Evolutionary conservation across 1,284 basidiomycete species (phyloP), one percentile per base, ranked within the genome.

Genomic region (Puccinia horiana): DNA sequence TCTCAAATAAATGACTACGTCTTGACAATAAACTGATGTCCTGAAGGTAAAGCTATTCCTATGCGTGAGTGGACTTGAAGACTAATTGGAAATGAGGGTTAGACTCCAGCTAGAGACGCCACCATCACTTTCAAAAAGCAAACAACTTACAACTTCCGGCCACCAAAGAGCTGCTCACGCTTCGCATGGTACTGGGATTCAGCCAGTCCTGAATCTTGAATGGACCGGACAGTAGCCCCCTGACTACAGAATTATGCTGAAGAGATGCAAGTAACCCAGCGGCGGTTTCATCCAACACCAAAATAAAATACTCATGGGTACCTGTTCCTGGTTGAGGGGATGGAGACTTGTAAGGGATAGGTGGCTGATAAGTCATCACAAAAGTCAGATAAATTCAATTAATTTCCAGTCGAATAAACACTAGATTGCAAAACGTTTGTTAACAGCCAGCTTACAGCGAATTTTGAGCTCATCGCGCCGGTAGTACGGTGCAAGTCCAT

Each of bases 221-320:
- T 37, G 63, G 26, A 8, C 63, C 35, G 26, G 63, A 67, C 3
- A 67, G 42, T 12, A 69, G 12, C 2, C 20, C 42, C 32, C n/a
- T 69, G 20, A 40, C 11, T 5, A 42, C 16, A 26, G 65, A 40
- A 6, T 69, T 42, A 20, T 47, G 9, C 9, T 42, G 1, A 32
- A 69, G 65, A 23, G n/a, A 69, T 12, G 14, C 37, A 1, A 20
- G 14, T 12, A 69, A 44, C 8, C 65, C 52, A 23, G 56, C 73
- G 9, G 40, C 56, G 12, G 32, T 40, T 40, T 75, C 52, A 42
- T 75, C 35, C n/a, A 58, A 75, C 14, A 75, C 35, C 40, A 75
- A 29, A 42, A 75, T 23, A 11, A 75, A 52, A 58, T 75, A 75
- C 26, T 54, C 47, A 42, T 75, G 73, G 11, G 73, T 54, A 8